Base-by-base conservation (phyloP, 2,329 filamentous ascomycete genomes). In the Aureobasidium sp. region DNA sequence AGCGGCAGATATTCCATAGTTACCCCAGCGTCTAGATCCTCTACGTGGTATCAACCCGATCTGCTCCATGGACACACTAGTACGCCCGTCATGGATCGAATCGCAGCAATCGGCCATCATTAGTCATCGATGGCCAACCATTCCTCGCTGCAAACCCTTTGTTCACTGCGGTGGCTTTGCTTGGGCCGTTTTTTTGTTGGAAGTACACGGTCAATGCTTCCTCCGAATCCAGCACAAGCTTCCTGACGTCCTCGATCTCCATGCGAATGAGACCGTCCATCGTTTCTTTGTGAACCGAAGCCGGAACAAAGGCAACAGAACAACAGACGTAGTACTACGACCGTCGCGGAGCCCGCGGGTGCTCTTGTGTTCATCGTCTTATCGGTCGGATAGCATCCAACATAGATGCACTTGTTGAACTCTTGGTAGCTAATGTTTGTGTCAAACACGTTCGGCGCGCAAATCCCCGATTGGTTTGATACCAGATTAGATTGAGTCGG, bases 141-240 rank as follows among this genome's bases (percentile, higher is more conserved):
- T 51, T 60, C 37, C 22, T 51, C 12, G 36, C 11, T 45, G 29
- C 22, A 25, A 36, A 36, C 17, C 42, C 57, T 60, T 60, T 60
- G 57, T 60, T 31, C 45, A 22, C 29, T 37, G 22, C 45, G 20
- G 57, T 42, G 57, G 57, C 55, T 59, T 60, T 51, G 44, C 56
- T 48, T 59, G 31, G 44, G 31, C 57, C 57, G 57, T 60, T 60
- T 60, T 44, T 60, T 60, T 60, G 57, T 60, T 59, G 55, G 57
- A 60, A 60, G 57, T 31, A 59, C 42, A 29, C 42, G 44, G 57
- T 29, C 57, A 41, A 36, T 60, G 57, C 57, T 60, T 60, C 41
- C 31, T 41, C 42, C 27, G 14, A n/a, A 48, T 41, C 39, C n/a
- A n/a, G 39, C 15, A 60, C 36, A 51, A 60, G 57, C 57, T 49